Conservation (phyloP, 768 basidiomycete species). For the Fomitopsis serialis region DNA sequence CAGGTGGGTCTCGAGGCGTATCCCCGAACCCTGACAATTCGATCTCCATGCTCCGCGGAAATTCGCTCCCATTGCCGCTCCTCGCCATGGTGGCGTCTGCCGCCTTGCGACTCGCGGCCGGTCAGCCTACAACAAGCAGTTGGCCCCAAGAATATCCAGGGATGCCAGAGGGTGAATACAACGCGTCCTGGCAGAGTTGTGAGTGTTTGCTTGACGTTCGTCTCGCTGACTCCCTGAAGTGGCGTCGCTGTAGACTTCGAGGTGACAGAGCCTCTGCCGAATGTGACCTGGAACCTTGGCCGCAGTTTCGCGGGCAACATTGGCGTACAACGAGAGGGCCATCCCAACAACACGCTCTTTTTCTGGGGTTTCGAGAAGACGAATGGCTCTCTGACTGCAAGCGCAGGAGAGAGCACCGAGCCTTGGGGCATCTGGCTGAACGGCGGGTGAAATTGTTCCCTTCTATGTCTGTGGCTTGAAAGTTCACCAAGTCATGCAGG, state of each 20-base stretch:
- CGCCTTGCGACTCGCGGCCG: neutral
- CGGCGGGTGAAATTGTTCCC: slow-evolving; percentile 29
- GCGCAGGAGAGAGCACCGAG: slow-evolving; percentile 16
- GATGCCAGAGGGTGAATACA: slow-evolving; percentile 29
- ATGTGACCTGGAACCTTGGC: slow-evolving; percentile 26
- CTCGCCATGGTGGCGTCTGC: neutral
- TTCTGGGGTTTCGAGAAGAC: slow-evolving; percentile 35
- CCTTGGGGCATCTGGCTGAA: slow-evolving; percentile 37
- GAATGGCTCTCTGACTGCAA: slow-evolving; percentile 30
- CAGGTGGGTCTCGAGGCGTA: neutral
- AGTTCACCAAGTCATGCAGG: too few species aligned
- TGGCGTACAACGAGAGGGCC: slow-evolving; percentile 24
- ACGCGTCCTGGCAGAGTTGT: slow-evolving; percentile 30
- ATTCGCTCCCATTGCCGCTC: neutral
- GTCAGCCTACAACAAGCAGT: slow-evolving; percentile 7
- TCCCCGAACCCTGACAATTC: neutral
- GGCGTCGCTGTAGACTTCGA: slow-evolving; percentile 24
- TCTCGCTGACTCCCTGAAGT: neutral
- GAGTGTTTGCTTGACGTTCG: slow-evolving; percentile 5
- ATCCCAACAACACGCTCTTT: slow-evolving; percentile 33
- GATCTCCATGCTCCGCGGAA: neutral
- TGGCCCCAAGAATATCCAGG: slow-evolving; percentile 40
- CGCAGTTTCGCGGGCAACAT: slow-evolving; percentile 34
- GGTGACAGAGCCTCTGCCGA: slow-evolving; percentile 30
- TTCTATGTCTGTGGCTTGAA: too few species aligned